Conservation (phyloP, 768 basidiomycete genomes). For the Nidularia pulvinata region DNA sequence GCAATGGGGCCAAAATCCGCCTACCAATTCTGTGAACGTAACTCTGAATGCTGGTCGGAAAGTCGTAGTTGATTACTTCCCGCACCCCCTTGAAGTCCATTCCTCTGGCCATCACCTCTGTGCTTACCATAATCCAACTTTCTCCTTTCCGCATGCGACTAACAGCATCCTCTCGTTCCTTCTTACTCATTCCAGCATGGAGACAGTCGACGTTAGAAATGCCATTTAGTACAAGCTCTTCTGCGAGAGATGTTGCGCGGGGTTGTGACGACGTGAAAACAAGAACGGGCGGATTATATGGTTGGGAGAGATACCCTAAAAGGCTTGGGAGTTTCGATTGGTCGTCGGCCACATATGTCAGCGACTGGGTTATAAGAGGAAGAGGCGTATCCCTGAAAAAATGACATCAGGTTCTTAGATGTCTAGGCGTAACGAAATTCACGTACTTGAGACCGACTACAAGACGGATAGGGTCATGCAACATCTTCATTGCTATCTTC, state of each 20-base stretch:
- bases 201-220: conserved; percentile 85
- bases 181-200: conserved; percentile 87
- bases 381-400: conserved; percentile 85
- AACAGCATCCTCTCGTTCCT: conserved; percentile 86
- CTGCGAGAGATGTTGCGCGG: conserved; percentile 75
- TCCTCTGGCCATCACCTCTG: conserved; percentile 97
- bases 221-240: conserved; percentile 79
- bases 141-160: conserved; percentile 85
- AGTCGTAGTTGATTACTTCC: conserved; percentile 97
- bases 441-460: conserved; percentile 97
- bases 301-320: conserved; percentile 73
- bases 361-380: conserved; percentile 83
- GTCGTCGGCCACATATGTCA: conserved; percentile 93
- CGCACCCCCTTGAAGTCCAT: conserved; percentile 97
- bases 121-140: conserved; percentile 95
- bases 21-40: conserved; percentile 95
- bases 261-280: conserved; percentile 93
- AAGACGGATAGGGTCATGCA: conserved; percentile 85
- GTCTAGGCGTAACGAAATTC: neutral
- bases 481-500: conserved; percentile 82
- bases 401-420: conserved; percentile 1
- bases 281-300: conserved; percentile 89
- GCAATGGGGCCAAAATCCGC: neutral
- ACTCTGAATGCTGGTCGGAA: conserved; percentile 93
- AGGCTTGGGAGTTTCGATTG: conserved; percentile 93